Base-by-base conservation (phyloP, 192 early-diverging fungal genomes). In the Coemansia sp. region DNA sequence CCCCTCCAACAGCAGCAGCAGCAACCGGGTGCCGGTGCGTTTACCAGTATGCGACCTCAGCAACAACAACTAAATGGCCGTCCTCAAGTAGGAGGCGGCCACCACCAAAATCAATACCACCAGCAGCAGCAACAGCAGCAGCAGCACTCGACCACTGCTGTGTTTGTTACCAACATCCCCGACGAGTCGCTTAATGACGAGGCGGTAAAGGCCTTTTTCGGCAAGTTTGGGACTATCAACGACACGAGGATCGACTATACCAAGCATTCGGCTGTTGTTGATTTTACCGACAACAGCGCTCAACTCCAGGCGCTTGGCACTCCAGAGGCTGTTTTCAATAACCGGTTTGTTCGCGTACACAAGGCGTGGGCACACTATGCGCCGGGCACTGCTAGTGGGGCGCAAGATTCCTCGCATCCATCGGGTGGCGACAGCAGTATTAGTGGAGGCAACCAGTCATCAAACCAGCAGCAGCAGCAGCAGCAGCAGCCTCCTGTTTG, bases 241-340 rank as follows among this genome's bases (percentile, higher is more conserved):
- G 63, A 62, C 8, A 41, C 66, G 12, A 61, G 69, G n/a, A 40
- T 80, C 22, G 78, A 80, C 52, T 57, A 26, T 41, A 11, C 8
- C 21, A 66, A 64, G 58, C 78, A 80, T 54, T 46, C 39, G 4
- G 78, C 78, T 0, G 46, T 48, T 0, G 60, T 80, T 15, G 78
- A 74, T 26, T 80, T 58, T 22, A 55, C 46, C 60, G 73, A 75
- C 12, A 26, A 37, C 11, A 26, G 15, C 2, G 62, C 78, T 21
- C 78, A 80, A 63, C 5, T 13, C 16, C 61, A 63, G 55, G 78
- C 78, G 21, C 57, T 80, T 6, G 66, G 32, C 49, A 72, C 73
- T 22, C 72, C 78, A 11, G 78, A 80, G 12, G 78, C 78, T 0
- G 39, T 75, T 22, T 80, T 80, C 55, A 80, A 80, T 62, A 80